These are phyloP conservation scores for Russula sp. DNA, from an alignment of 768 basidiomycete genomes.

Conservation along the genomic window DNA sequence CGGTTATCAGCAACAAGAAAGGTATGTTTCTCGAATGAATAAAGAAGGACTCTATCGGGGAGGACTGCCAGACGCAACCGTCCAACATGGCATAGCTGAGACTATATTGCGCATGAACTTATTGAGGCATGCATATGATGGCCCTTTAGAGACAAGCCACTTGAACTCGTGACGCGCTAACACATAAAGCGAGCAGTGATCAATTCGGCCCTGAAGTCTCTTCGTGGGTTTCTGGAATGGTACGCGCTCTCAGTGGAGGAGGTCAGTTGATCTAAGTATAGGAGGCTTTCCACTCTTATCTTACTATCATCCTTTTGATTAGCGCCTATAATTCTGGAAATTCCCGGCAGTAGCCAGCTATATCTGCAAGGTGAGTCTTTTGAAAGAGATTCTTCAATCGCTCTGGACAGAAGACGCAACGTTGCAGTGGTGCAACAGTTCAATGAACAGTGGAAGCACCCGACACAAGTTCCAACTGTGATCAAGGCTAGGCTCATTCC, in stretches of 20 bases:
- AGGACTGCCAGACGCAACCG: too few relatives aligned
- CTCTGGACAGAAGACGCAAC: neutral
- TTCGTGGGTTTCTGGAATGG: slow-evolving; percentile 10
- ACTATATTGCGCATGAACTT: too few relatives aligned
- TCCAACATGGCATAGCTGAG: too few relatives aligned
- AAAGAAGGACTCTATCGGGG: too few relatives aligned
- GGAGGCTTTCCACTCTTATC: neutral
- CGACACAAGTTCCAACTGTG: slow-evolving; percentile 24
- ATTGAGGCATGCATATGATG: too few relatives aligned
- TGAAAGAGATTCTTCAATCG: neutral
- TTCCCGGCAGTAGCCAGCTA: slow-evolving; percentile 11
- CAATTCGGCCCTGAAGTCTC: slow-evolving; percentile 11
- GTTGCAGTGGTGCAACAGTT: slow-evolving; percentile 31
- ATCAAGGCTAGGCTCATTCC: slow-evolving; percentile 18
- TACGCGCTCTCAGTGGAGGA: slow-evolving; percentile 24
- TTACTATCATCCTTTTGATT: neutral
- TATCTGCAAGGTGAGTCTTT: slow-evolving; percentile 22
- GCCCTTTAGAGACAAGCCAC: too few relatives aligned
- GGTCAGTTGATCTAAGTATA: slow-evolving; percentile 10
- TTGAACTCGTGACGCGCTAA: too few relatives aligned
- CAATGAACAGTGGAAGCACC: slow-evolving; percentile 30
- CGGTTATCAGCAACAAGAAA: too few relatives aligned
- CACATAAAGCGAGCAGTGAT: neutral
- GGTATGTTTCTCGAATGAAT: too few relatives aligned
- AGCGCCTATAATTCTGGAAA: slow-evolving; percentile 26